Conservation (phyloP, 73 alveolate species). For the Paraurostyla sp. region DNA sequence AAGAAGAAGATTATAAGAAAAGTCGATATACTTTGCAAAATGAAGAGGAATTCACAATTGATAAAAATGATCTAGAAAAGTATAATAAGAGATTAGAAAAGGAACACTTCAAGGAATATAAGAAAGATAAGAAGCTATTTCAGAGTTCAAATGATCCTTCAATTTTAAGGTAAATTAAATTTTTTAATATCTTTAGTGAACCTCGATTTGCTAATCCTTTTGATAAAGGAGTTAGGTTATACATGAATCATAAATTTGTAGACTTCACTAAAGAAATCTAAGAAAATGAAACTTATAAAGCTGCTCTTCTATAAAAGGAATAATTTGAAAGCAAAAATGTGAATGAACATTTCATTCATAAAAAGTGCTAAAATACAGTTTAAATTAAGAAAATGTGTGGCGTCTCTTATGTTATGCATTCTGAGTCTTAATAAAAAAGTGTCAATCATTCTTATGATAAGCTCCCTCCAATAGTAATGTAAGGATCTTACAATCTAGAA, state of each 20-base stretch:
- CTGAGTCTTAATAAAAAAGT: slow-evolving; percentile 80
- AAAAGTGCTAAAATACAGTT: slow-evolving; percentile 64
- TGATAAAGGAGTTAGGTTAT: not conserved
- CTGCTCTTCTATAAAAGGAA: slow-evolving; percentile 21
- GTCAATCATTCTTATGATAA: not conserved
- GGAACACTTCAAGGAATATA: too few species aligned
- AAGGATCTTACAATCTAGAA: slow-evolving; percentile 59
- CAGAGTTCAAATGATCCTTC: too few species aligned
- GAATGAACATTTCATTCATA: slow-evolving; percentile 78
- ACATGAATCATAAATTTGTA: not conserved
- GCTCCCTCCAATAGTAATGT: slow-evolving; percentile 66
- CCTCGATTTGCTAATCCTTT: too few species aligned
- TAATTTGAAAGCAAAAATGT: slow-evolving; percentile 38
- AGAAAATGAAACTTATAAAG: slow-evolving; percentile 19
- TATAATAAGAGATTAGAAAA: too few species aligned
- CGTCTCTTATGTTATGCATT: slow-evolving; percentile 80
- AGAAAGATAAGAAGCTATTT: too few species aligned
- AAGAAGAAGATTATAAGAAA: too few species aligned
- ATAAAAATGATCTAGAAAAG: too few species aligned
- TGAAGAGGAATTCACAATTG: too few species aligned
- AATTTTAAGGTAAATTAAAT: too few species aligned
- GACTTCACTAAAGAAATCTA: not conserved
- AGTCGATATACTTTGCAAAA: too few species aligned
- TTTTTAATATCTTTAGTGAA: too few species aligned
- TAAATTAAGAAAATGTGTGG: slow-evolving; percentile 87